These are phyloP conservation scores for Spencermartinsiella europaea DNA, from an alignment of 805 yeast genomes.

Conservation along the genomic window DNA sequence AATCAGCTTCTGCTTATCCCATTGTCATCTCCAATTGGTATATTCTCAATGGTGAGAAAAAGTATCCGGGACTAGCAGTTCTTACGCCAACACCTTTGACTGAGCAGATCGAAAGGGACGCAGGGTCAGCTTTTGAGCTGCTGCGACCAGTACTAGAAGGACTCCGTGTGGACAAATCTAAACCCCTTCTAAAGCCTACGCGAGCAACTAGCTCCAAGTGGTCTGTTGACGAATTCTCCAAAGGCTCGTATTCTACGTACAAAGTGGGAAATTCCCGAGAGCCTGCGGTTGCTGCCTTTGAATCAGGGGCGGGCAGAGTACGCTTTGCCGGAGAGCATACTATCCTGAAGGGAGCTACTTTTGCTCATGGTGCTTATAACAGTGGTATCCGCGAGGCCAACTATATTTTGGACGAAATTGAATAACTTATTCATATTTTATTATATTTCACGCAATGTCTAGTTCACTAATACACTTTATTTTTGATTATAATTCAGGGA, in stretches of 20 bases:
- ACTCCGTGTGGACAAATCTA: slow-evolving; percentile 22
- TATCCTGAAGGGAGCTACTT: slow-evolving; percentile 78
- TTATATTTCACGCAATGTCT: too few relatives aligned
- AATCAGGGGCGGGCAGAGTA: slow-evolving; percentile 52
- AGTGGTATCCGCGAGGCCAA: slow-evolving; percentile 61
- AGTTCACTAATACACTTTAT: too few relatives aligned
- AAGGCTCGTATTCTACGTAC: slow-evolving; percentile 74
- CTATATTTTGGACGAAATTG: not conserved
- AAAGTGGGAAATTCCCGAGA: slow-evolving; percentile 12
- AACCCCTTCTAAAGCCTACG: slow-evolving; percentile 35
- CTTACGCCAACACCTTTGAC: slow-evolving; percentile 74
- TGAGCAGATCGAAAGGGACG: slow-evolving; percentile 44
- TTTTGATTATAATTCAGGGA: too few relatives aligned
- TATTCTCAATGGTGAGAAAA: slow-evolving; percentile 32
- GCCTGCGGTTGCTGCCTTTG: slow-evolving; percentile 38
- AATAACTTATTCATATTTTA: too few relatives aligned
- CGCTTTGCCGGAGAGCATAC: slow-evolving; percentile 94
- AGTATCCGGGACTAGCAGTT: slow-evolving; percentile 53
- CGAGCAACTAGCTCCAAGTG: slow-evolving; percentile 51
- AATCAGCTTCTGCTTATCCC: slow-evolving; percentile 52
- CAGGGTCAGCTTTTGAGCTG: slow-evolving; percentile 51
- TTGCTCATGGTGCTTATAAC: slow-evolving; percentile 85
- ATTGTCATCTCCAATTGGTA: slow-evolving; percentile 54
- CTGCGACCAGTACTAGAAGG: slow-evolving; percentile 46
- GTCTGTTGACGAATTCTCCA: slow-evolving; percentile 63